Evolutionary conservation across 768 basidiomycete species (phyloP), one percentile per base, ranked within the genome.

Genomic region (Hydnomerulius pinastri): DNA sequence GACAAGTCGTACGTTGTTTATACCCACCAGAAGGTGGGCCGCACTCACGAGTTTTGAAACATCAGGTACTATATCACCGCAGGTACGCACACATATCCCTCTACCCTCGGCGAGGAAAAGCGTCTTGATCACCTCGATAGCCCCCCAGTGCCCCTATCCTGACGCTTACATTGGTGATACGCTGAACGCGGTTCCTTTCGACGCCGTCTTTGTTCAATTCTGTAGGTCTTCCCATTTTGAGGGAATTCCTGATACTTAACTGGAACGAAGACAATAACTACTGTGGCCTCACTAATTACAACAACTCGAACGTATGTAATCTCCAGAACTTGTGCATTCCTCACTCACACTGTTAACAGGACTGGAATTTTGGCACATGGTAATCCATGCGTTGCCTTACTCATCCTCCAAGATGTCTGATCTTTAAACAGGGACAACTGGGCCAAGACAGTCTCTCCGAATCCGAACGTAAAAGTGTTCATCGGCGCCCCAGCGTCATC

Each of bases 191-290:
- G 73, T 76, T 11, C 59, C 63, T 0, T 79, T 80, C 48, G 78
- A 80, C 51, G 78, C 77, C 0, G 66, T 80, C 30, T 80, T 75
- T 49, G 78, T 80, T 7, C 79, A 80, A 49, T 79, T 79, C 63
- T 78, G 77, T 57, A 41, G 11, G 62, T 49, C 9, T 18, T 15
- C 1, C 11, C 2, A n/a, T 12, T 44, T 6, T 32, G 25, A 28
- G 6, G 23, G 2, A 10, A 23, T 23, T 24, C 7, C 11, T 5
- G 3, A 12, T n/a, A 7, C 50, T 51, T 7, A 50, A 9, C 9
- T 2, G 6, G 24, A 24, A 10, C 13, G n/a, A 47, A 78, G 77
- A 79, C 56, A 78, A 79, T 61, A 78, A 77, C 55, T 74, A 67
- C 43, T 79, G 78, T 38, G 73, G 64, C n/a, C 53, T 78, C 13